Conservation (phyloP, 2,329 filamentous ascomycete genomes). For the Pseudogymnoascus sp. region DNA sequence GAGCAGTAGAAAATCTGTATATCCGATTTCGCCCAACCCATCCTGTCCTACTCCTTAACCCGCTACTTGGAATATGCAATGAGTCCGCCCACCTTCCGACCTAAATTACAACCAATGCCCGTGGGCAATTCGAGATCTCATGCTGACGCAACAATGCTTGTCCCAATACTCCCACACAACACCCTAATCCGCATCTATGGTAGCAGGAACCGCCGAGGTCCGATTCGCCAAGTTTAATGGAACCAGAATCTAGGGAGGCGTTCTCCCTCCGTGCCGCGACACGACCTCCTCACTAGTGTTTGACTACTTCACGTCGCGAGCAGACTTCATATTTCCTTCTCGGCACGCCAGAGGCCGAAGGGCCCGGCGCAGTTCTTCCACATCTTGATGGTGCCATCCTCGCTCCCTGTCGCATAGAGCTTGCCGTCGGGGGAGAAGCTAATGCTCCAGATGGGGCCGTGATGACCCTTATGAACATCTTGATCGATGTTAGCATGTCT, state of each 20-base stretch:
- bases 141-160: neutral
- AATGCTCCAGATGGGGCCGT: conserved; percentile 94
- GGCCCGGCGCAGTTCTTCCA: conserved; percentile 64
- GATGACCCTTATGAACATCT: conserved; percentile 95
- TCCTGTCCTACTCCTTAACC: neutral
- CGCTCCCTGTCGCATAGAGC: conserved; percentile 90
- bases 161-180: neutral
- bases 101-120: conserved; percentile 2
- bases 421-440: conserved; percentile 93
- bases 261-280: neutral
- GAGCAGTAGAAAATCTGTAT: neutral
- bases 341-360: conserved; percentile 51
- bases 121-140: neutral
- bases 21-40: neutral
- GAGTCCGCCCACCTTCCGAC: conserved; percentile 1
- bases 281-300: neutral
- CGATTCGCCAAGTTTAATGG: neutral
- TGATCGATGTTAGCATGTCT: neutral
- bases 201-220: neutral
- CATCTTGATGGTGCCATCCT: conserved; percentile 96
- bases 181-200: neutral
- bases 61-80: conserved; percentile 4
- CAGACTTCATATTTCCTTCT: conserved; percentile 11
- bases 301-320: neutral
- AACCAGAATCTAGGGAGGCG: neutral